Conservation (phyloP, 139 green algal genomes). For the Coelastrella sp. region DNA sequence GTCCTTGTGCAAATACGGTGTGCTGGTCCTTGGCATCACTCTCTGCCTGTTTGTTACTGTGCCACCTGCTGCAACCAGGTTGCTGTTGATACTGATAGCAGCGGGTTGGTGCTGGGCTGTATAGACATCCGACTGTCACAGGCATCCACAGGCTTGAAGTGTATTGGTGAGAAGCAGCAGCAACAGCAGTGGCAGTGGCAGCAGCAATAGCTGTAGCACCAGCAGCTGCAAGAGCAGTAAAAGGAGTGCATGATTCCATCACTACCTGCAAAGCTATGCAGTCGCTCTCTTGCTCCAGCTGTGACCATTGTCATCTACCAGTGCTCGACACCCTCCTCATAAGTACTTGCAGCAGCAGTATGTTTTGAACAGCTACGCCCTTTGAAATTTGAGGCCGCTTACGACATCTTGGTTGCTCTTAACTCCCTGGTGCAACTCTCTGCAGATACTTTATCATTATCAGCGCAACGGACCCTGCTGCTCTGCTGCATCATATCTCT, state of each 20-base stretch:
- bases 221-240: slow-evolving; percentile 1
- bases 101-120: slow-evolving; percentile 56
- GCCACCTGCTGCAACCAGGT: background rate
- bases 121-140: slow-evolving; percentile 66
- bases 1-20: background rate
- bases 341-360: too few species aligned
- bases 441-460: too few species aligned
- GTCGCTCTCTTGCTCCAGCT: background rate
- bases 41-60: background rate
- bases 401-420: too few species aligned
- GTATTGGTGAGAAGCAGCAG: slow-evolving; percentile 11
- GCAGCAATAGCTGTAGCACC: background rate
- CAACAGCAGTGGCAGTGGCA: background rate
- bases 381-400: too few species aligned
- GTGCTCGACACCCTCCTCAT: background rate
- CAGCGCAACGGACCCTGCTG: too few species aligned
- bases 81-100: background rate
- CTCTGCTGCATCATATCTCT: background rate
- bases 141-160: slow-evolving; percentile 3
- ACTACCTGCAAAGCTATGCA: too few species aligned
- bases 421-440: too few species aligned
- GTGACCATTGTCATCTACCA: background rate
- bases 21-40: background rate
- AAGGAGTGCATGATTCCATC: background rate
- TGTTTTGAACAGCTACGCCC: too few species aligned